Base-by-base conservation (phyloP, 495 filamentous ascomycete genomes). In the Trichoderma asperelloides region DNA sequence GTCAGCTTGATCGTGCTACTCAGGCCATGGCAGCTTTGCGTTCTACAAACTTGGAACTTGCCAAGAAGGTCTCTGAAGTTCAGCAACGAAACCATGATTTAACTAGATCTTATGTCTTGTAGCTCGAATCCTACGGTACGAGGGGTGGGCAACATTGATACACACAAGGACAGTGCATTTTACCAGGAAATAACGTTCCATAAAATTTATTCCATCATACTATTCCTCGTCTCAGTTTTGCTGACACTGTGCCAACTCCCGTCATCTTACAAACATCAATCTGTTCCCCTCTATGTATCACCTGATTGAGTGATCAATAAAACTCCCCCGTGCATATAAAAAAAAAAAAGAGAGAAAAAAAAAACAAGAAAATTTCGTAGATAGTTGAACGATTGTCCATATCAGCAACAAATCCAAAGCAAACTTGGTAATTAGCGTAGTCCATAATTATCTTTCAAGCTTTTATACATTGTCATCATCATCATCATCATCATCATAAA, bases 401-500 rank as follows among this genome's bases (percentile, higher is more conserved):
- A 60, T 16, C 23, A 16, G 23, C 23, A 60, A 27, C 55, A 27
- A 16, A 60, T 21, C 28, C 25, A 23, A 30, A 30, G 25, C 3
- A 28, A 30, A 13, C 13, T 60, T 60, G 4, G 55, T 25, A 60
- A 30, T 60, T 30, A 60, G 2, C 15, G 28, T 27, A 60, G 27
- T 60, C 16, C 55, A 60, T 60, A 21, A 25, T 30, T 18, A 27
- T 33, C 55, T 60, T 60, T 60, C 16, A 8, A 13, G 43, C 3
- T 28, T 60, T 60, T 60, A 25, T 60, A 60, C 55, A 60, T 60
- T 11, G 55, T 60, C 55, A 60, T 60, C 4, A 60, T 60, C 55
- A 60, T 60, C 4, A 60, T 60, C 55, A 30, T 60, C 13, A 60
- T 60, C 55, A 1, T 60, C 55, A 33, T 60, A 55, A 55, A 25